Evolutionary conservation across 306 rosid genomes (phyloP).

Genomic region (Cicer judaicum): DNA sequence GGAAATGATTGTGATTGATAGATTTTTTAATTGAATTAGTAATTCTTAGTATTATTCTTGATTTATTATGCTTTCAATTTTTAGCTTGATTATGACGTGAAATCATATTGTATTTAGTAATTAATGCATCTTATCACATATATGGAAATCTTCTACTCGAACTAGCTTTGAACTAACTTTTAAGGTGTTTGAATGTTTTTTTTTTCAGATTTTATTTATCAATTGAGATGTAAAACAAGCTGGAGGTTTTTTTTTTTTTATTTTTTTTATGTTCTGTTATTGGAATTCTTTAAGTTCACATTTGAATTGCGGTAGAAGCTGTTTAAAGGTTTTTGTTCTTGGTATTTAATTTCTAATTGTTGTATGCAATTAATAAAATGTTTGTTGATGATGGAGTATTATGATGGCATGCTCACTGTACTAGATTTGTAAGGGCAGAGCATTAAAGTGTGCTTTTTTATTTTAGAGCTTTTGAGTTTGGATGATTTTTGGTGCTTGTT

Average conservation of each 20-base stretch:
- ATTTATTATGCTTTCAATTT: constrained; percentile 21
- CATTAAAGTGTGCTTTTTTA: constrained; percentile 8
- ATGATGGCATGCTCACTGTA: neutral
- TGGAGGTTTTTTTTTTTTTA: neutral
- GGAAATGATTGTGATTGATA: neutral
- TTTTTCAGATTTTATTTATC: neutral
- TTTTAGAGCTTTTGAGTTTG: constrained; percentile 17
- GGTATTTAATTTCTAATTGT: constrained; percentile 4
- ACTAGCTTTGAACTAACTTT: constrained; percentile 18
- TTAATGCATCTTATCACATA: neutral
- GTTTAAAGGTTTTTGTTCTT: neutral
- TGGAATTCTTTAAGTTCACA: constrained; percentile 21
- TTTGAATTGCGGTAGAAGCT: constrained; percentile 4
- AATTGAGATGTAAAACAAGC: neutral
- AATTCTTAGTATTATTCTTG: constrained; percentile 18
- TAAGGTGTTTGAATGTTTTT: constrained; percentile 15
- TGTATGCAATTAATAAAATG: constrained; percentile 14
- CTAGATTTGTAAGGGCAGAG: constrained; percentile 19
- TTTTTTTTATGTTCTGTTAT: neutral
- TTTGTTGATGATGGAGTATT: constrained; percentile 9
- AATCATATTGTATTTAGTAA: neutral
- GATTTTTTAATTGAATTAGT: neutral
- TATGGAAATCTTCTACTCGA: constrained; percentile 8
- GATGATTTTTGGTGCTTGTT: constrained; percentile 17
- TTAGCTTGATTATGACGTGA: neutral